Evolutionary conservation across 2,329 filamentous ascomycete genomes (phyloP).

Genomic region (Ophiognomonia clavigignenti-juglandacearum): DNA sequence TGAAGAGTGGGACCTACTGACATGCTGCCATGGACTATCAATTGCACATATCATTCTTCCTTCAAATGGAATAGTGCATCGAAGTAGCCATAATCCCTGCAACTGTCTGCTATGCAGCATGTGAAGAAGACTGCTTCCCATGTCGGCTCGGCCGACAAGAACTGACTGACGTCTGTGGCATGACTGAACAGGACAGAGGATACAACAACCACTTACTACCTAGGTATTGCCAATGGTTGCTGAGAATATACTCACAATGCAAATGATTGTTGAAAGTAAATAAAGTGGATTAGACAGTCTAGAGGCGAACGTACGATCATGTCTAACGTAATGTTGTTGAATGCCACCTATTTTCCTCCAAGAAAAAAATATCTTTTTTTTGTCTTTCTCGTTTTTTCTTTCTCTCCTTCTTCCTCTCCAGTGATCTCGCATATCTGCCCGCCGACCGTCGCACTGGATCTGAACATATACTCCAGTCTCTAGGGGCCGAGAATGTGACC

Average conservation of each 20-base stretch:
- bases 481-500: constrained; percentile 2
- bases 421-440: too few species aligned
- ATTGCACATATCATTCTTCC: not conserved
- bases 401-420: too few species aligned
- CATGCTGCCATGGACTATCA: too few species aligned
- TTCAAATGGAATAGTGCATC: too few species aligned
- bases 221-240: not conserved
- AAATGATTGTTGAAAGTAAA: constrained; percentile 2
- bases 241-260: not conserved
- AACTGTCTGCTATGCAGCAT: too few species aligned
- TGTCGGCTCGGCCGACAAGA: not conserved
- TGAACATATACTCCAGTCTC: not conserved
- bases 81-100: too few species aligned
- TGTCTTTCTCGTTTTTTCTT: constrained; percentile 3
- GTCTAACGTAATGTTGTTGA: constrained; percentile 9
- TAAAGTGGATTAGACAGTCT: constrained; percentile 15
- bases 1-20: not conserved
- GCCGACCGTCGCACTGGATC: too few species aligned
- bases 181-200: not conserved
- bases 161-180: not conserved
- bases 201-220: not conserved
- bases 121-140: not conserved
- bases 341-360: constrained; percentile 11
- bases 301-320: constrained; percentile 12
- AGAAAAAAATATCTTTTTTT: constrained; percentile 10